phyloP scores from a whole-genome alignment of 192 early-diverging fungal genomes.

The Jimgerdemannia flammicorona region DNA sequence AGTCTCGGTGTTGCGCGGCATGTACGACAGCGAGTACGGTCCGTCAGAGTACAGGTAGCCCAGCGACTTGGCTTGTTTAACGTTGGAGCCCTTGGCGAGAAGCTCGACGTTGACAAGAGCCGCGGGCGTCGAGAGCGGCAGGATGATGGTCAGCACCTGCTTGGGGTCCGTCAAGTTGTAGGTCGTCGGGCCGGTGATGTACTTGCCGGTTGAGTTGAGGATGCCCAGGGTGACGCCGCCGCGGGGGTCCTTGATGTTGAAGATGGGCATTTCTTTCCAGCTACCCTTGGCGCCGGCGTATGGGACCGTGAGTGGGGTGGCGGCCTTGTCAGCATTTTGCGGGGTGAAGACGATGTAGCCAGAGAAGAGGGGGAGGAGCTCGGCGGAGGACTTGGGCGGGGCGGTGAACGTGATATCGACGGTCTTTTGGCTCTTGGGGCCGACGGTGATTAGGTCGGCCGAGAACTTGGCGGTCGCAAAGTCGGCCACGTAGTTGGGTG shows the following conservation, averaged over 20 bases:
- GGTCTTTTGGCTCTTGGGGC: not conserved
- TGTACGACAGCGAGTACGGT: not conserved
- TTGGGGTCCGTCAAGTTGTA: not conserved
- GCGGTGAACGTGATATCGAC: not conserved
- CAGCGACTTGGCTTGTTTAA: not conserved
- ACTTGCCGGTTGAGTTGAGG: not conserved
- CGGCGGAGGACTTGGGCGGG: not conserved
- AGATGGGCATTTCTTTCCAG: not conserved
- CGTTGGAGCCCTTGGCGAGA: not conserved
- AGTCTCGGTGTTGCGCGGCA: constrained; percentile 1
- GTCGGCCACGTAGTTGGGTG: not conserved
- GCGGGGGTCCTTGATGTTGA: not conserved
- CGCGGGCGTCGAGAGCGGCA: not conserved
- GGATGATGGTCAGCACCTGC: not conserved
- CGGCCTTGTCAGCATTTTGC: not conserved
- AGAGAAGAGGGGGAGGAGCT: not conserved
- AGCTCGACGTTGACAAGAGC: not conserved
- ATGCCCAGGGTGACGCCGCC: not conserved
- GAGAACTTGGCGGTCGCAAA: not conserved
- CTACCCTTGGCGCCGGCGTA: constrained; percentile 2
- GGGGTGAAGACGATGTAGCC: not conserved
- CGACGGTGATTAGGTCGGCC: not conserved
- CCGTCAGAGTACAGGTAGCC: not conserved
- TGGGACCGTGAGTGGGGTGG: not conserved
- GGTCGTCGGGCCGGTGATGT: not conserved